Conservation (phyloP, 148 eudicot species). For the Cornus controversa region DNA sequence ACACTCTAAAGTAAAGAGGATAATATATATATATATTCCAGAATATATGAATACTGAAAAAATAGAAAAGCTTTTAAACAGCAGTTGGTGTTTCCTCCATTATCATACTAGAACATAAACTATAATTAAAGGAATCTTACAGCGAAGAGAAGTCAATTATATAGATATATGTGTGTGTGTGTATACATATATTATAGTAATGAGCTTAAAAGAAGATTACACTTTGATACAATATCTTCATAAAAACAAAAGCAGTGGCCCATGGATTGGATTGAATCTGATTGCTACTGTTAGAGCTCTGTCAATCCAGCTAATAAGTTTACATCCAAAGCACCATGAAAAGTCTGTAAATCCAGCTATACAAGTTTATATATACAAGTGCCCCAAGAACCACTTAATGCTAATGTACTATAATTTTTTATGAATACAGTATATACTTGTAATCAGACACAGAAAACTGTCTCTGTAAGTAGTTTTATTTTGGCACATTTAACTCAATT, state of each 20-base stretch:
- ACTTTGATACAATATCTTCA: neutral
- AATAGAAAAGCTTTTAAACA: neutral
- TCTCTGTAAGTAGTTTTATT: neutral
- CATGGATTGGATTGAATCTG: neutral
- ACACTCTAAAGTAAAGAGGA: slow-evolving; percentile 3
- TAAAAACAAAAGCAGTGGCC: neutral
- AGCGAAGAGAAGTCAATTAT: neutral
- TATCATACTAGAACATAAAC: neutral
- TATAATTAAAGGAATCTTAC: slow-evolving; percentile 6
- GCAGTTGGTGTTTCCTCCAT: slow-evolving; percentile 2
- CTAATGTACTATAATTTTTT: neutral
- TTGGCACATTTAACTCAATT: too few species aligned
- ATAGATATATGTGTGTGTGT: too few species aligned
- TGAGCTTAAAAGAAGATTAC: neutral
- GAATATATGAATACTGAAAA: neutral
- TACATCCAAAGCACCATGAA: neutral
- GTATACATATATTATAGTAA: too few species aligned
- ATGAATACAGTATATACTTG: neutral
- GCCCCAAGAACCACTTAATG: neutral
- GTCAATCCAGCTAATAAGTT: slow-evolving; percentile 6
- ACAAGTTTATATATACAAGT: neutral
- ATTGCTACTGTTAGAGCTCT: neutral
- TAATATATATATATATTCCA: neutral
- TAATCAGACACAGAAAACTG: neutral
- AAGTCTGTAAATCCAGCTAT: neutral